These are phyloP conservation scores for Saccharomyces uvarum DNA, from an alignment of 1,139 yeast species.

Conservation along the genomic window DNA sequence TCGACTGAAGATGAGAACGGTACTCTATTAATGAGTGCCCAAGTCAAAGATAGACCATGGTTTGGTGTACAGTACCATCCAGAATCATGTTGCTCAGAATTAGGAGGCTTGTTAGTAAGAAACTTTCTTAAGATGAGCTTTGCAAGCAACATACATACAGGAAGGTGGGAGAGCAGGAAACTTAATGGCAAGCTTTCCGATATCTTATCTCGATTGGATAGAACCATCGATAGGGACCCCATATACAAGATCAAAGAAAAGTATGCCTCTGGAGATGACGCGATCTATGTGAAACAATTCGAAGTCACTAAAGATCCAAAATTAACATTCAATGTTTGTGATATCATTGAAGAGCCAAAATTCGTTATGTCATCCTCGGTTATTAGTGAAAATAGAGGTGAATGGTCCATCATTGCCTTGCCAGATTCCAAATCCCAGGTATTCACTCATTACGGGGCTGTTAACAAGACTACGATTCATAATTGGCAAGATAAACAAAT, in stretches of 20 bases:
- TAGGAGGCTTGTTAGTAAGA: constrained; percentile 50
- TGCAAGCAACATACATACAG: constrained; percentile 32
- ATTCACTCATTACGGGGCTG: constrained; percentile 47
- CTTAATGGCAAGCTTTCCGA: neutral
- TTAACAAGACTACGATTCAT: constrained; percentile 32
- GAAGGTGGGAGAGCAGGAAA: constrained; percentile 11
- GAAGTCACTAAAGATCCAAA: constrained; percentile 13
- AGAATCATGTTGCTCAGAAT: constrained; percentile 77
- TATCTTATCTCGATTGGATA: constrained; percentile 3
- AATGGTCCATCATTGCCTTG: constrained; percentile 79
- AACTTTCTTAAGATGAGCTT: constrained; percentile 58
- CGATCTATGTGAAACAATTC: neutral
- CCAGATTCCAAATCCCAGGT: constrained; percentile 52
- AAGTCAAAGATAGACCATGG: constrained; percentile 55
- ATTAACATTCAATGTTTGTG: constrained; percentile 21
- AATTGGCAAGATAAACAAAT: constrained; percentile 19
- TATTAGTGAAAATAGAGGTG: constrained; percentile 39
- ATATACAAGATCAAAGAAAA: constrained; percentile 8
- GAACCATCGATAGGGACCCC: constrained; percentile 19
- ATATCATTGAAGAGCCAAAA: constrained; percentile 16
- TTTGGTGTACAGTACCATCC: constrained; percentile 97
- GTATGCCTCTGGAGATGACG: neutral
- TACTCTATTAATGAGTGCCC: constrained; percentile 69
- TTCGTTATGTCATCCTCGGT: constrained; percentile 29
- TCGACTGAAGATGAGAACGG: constrained; percentile 37